A percentile compares a stretch with the other conserved stretches of the same genome.
Conservation (phyloP, 2,329 filamentous ascomycete genomes). For the Stagonosporopsis chrysanthemi region DNA sequence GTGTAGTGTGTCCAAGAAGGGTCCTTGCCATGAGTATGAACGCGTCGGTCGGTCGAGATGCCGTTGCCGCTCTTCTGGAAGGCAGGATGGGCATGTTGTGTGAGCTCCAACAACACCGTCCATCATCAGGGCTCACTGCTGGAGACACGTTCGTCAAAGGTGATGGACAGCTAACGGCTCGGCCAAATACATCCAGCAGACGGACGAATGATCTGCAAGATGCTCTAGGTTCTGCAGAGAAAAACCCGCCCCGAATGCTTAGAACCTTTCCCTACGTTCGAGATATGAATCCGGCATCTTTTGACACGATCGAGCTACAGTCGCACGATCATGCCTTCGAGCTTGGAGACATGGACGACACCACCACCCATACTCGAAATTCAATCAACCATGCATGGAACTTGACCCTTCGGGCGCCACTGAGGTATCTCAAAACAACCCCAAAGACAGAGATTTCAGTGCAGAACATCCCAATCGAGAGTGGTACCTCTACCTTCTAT, state of each 20-base stretch:
- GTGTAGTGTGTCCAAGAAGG: slow-evolving; percentile 63
- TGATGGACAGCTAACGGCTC: slow-evolving; percentile 15
- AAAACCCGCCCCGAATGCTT: background rate
- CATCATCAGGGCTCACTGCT: slow-evolving; percentile 1
- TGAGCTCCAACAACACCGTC: slow-evolving; percentile 49
- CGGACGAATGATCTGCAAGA: slow-evolving; percentile 17
- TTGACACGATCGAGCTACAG: slow-evolving; percentile 39
- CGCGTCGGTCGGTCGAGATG: slow-evolving; percentile 62
- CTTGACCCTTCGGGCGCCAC: slow-evolving; percentile 27
- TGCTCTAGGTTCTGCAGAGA: slow-evolving; percentile 13
- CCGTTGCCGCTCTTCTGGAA: slow-evolving; percentile 66
- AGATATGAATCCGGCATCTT: slow-evolving; percentile 11
- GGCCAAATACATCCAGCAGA: slow-evolving; percentile 21
- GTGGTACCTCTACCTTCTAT: slow-evolving; percentile 52
- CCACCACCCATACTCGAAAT: slow-evolving; percentile 30
- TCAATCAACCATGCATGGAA: slow-evolving; percentile 45
- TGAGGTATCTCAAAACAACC: background rate
- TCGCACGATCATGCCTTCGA: slow-evolving; percentile 32
- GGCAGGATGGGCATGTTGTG: slow-evolving; percentile 68
- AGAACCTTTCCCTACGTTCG: slow-evolving; percentile 6
- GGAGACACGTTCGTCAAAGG: slow-evolving; percentile 24
- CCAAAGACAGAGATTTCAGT: background rate
- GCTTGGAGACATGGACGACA: slow-evolving; percentile 34
- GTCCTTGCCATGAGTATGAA: slow-evolving; percentile 70
- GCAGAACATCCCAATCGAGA: slow-evolving; percentile 39